phyloP scores from a whole-genome alignment of 805 yeast genomes.

The Pachysolen tannophilus region DNA sequence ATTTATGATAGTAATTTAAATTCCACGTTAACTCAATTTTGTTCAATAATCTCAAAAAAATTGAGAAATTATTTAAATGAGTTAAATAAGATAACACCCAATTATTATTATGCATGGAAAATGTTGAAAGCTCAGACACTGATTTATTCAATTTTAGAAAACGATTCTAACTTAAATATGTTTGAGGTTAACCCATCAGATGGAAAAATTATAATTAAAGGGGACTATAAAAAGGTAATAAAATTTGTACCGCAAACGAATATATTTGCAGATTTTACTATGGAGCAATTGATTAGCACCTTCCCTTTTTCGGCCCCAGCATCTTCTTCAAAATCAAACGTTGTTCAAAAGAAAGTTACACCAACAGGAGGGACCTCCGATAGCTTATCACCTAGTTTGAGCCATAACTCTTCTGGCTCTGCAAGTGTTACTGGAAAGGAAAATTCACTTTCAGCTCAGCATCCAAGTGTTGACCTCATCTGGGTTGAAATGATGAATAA shows the following conservation, averaged over 20 bases:
- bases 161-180: neutral
- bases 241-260: conserved; percentile 5
- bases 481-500: conserved; percentile 6
- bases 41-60: conserved; percentile 19
- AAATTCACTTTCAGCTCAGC: neutral
- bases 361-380: neutral
- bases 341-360: neutral
- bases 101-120: conserved; percentile 10
- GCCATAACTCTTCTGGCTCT: neutral
- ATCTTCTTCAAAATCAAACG: neutral
- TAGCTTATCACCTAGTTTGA: neutral
- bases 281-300: neutral
- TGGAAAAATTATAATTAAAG: conserved; percentile 1
- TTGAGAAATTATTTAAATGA: conserved; percentile 16
- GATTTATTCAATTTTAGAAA: conserved; percentile 2
- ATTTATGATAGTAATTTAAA: neutral
- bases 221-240: neutral
- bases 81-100: conserved; percentile 7
- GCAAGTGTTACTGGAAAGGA: conserved; percentile 1
- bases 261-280: neutral
- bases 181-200: neutral
- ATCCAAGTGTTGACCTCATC: conserved; percentile 3
- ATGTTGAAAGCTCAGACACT: conserved; percentile 9
- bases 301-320: neutral
- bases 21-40: conserved; percentile 6